Base-by-base conservation (phyloP, 2,329 filamentous ascomycete species). In the Ceratocystis eucalypticola region DNA sequence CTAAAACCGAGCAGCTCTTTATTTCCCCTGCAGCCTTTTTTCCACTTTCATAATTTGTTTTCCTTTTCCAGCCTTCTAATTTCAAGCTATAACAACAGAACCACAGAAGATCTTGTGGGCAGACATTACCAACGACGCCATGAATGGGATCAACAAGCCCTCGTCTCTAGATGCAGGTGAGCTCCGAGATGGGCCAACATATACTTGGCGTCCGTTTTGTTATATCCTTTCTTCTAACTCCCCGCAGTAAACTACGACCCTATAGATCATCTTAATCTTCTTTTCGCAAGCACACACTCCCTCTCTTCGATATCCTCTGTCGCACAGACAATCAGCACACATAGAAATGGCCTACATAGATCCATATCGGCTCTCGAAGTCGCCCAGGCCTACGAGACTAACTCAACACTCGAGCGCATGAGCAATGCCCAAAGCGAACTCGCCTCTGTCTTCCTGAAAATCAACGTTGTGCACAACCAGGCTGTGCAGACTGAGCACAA, bases 401-500 rank as follows among this genome's bases (percentile, higher is more conserved):
- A 88, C 72, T 91, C 92, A 71, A 95, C 89, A 74, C 87, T 97
- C 69, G 85, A 90, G 77, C 88, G 92, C 71, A 96, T 99, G 79
- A 89, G 95, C 77, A 85, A 88, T 63, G 92, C 94, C 57, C 93
- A 96, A 77, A 83, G 85, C 66, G 94, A 97, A 77, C 84, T 99
- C 69, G 88, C 88, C 20, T 87, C 88, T 71, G 85, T 99, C 48
- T 96, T 99, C 80, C 85, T 86, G 72, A 96, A 95, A 78, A 96
- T 99, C 75, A 93, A 97, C 75, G 89, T 87, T 70, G 93, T 99
- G 66, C 89, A 92, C 66, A 87, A 88, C 71, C 86, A 93, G 64
- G 94, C 94, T 46, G 84, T 95, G 71, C 86, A 92, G 79, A 97
- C 94, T 22, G 94, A 99, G 76, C 88, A 91, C 74, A 88, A 92